Percentiles rank a stretch among this genome's conserved stretches.
These are phyloP conservation scores for Podila horticola DNA, from an alignment of 192 early-diverging fungal species.

Conservation along the genomic window DNA sequence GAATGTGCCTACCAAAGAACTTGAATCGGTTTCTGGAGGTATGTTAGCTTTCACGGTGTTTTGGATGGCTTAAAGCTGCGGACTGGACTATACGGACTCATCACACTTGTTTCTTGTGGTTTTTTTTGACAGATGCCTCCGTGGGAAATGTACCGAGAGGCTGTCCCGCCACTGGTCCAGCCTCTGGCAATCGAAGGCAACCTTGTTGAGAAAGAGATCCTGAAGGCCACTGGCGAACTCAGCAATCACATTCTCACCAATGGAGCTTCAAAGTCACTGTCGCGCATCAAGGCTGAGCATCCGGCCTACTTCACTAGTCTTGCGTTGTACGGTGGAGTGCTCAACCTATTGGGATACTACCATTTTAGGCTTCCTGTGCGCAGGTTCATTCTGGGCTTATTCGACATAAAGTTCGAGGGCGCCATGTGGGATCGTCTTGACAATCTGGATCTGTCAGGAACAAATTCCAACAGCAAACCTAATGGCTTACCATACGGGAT, in stretches of 20 bases:
- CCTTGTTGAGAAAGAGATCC: slow-evolving; percentile 67
- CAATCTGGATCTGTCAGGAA: slow-evolving; percentile 11
- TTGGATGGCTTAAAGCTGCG: not conserved
- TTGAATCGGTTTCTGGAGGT: slow-evolving; percentile 70
- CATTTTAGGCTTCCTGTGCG: slow-evolving; percentile 79
- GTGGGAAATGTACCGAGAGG: slow-evolving; percentile 55
- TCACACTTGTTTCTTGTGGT: not conserved
- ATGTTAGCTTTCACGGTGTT: not conserved
- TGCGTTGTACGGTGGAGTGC: slow-evolving; percentile 66
- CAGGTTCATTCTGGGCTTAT: slow-evolving; percentile 78
- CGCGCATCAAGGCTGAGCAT: slow-evolving; percentile 69
- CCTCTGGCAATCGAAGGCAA: slow-evolving; percentile 35
- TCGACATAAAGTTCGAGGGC: slow-evolving; percentile 72
- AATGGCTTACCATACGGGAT: not conserved
- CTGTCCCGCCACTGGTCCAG: slow-evolving; percentile 50
- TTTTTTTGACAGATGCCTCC: slow-evolving; percentile 49
- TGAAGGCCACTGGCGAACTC: slow-evolving; percentile 79
- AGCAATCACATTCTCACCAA: slow-evolving; percentile 86
- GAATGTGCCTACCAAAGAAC: slow-evolving; percentile 75
- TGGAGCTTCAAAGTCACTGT: slow-evolving; percentile 76
- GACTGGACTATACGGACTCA: not conserved
- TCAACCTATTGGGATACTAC: slow-evolving; percentile 71
- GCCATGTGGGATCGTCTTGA: slow-evolving; percentile 58
- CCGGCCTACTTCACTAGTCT: slow-evolving; percentile 66
- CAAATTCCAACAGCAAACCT: not conserved